Conservation (phyloP, 441 rosid species). For the Hypseocharis bilobata region DNA sequence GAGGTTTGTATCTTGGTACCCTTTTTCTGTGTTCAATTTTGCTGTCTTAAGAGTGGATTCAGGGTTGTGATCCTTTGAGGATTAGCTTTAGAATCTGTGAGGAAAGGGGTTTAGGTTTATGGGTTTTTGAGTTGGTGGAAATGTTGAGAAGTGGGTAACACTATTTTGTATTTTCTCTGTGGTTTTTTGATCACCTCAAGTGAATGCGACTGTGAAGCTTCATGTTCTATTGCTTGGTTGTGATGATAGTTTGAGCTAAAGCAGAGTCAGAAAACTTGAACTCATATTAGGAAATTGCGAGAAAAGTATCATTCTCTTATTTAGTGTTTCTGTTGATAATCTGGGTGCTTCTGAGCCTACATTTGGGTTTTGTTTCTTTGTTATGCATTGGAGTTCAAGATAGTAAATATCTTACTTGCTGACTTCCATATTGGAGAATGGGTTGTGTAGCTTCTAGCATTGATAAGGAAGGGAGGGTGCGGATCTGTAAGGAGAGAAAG, state of each 20-base stretch:
- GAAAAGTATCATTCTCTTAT: neutral
- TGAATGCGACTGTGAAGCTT: too few species aligned
- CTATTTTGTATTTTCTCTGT: too few species aligned
- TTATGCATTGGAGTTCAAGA: slow-evolving; percentile 12
- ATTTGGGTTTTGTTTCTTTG: slow-evolving; percentile 7
- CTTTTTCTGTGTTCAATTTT: neutral
- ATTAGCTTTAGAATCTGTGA: neutral
- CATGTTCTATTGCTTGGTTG: too few species aligned
- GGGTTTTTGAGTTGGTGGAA: slow-evolving; percentile 8
- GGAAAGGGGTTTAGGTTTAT: neutral
- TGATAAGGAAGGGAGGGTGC: slow-evolving; percentile 71
- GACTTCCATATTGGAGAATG: slow-evolving; percentile 41
- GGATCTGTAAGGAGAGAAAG: slow-evolving; percentile 69
- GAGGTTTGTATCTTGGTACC: neutral
- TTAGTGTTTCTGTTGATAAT: slow-evolving; percentile 1
- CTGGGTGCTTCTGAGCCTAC: neutral
- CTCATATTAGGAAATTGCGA: too few species aligned
- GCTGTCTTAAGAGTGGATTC: neutral
- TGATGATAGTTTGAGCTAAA: neutral
- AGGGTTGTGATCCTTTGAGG: neutral
- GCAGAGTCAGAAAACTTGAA: neutral
- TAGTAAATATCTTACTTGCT: too few species aligned
- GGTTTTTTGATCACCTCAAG: too few species aligned
- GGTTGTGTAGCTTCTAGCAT: slow-evolving; percentile 80
- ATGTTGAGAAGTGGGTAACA: slow-evolving; percentile 14